Base-by-base conservation (phyloP, 1,284 basidiomycete species). In the Ceratobasidium sp. region DNA sequence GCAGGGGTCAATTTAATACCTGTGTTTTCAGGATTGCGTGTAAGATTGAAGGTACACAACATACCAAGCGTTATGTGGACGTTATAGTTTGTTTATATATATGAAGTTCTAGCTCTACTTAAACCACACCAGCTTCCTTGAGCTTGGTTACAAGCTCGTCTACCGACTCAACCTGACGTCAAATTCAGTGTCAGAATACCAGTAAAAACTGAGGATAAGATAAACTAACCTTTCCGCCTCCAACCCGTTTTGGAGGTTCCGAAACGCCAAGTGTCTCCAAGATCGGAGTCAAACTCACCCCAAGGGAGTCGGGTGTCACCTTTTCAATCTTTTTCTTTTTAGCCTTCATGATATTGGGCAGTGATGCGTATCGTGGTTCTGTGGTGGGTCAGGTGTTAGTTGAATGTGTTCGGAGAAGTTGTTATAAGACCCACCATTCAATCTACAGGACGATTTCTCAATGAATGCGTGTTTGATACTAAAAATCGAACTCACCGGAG, bases 241-340 rank as follows among this genome's bases (percentile, higher is more conserved):
- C 97, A 75, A 94, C 89, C 77, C 97, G 92, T 85, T 95, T 93
- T 0, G 95, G 94, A 57, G 97, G 97, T 84, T 98, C 96, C 10
- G 91, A 86, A n/a, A 99, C 94, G 82, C 94, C 96, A 82, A 99
- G 83, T 0, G 92, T 96, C 87, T 98, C 95, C 48, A 99, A 87
- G 61, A 91, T 89, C 20, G 96, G 96, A 0, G 90, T 89, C 59
- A 93, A 87, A 84, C 96, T 93, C 52, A 97, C 87, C n/a, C 92
- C 92, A 17, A 99, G 91, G 82, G 97, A 96, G 65, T 89, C 87
- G 10, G 95, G 88, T 46, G 91, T 91, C 79, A 96, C 83, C 83
- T 95, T 97, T 86, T 97, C 93, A 69, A 99, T 87, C 33, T 94
- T 94, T 87, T 99, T 99, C 91, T 99, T 99, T 90, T 99, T 99